phyloP scores from a whole-genome alignment of 2,329 filamentous ascomycete species.

The Colletotrichum sp. region DNA sequence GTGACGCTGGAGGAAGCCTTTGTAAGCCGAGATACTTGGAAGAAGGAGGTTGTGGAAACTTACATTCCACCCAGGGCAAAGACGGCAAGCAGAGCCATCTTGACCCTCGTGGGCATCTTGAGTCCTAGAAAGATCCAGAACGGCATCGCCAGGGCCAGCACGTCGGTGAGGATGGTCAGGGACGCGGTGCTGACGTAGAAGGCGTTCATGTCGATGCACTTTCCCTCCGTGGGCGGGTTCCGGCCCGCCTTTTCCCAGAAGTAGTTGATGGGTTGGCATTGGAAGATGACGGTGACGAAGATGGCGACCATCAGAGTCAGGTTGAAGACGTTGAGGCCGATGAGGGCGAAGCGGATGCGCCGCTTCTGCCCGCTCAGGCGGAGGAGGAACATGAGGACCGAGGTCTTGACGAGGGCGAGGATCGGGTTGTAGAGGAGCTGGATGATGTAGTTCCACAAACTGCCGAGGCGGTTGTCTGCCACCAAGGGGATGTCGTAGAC shows the following conservation, averaged over 20 bases:
- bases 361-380: constrained; percentile 35
- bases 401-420: constrained; percentile 38
- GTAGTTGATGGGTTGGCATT: constrained; percentile 43
- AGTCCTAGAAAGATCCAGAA: constrained; percentile 39
- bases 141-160: constrained; percentile 41
- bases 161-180: constrained; percentile 46
- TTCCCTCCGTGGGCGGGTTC: constrained; percentile 9
- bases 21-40: background rate
- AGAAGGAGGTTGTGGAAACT: background rate
- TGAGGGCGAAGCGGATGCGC: constrained; percentile 30
- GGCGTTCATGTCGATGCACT: constrained; percentile 9
- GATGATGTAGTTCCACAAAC: constrained; percentile 35
- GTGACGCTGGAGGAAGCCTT: constrained; percentile 9
- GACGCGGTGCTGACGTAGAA: constrained; percentile 38
- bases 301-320: constrained; percentile 37
- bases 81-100: constrained; percentile 37
- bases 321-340: constrained; percentile 39
- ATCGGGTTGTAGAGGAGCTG: constrained; percentile 41
- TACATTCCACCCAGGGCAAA: constrained; percentile 35
- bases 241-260: constrained; percentile 33
- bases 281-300: constrained; percentile 42
- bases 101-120: constrained; percentile 34
- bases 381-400: constrained; percentile 37
- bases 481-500: constrained; percentile 10
- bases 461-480: constrained; percentile 1